phyloP scores from a whole-genome alignment of 495 filamentous ascomycete genomes.

The Podospora tetraspora region DNA sequence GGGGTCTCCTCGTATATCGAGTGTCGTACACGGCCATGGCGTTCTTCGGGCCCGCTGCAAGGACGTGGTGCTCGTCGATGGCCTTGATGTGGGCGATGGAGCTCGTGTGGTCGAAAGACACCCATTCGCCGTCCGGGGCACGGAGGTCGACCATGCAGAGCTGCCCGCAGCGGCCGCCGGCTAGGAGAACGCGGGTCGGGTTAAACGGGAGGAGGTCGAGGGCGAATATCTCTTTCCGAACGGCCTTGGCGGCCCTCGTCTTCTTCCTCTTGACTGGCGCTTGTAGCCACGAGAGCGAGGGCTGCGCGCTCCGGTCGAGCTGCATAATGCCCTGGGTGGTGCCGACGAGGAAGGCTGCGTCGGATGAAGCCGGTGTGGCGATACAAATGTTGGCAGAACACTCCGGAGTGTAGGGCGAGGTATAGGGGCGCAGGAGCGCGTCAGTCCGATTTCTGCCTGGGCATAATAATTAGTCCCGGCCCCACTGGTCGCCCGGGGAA shows the following conservation, averaged over 20 bases:
- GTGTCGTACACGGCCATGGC: constrained; percentile 39
- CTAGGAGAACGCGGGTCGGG: constrained; percentile 26
- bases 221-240: constrained; percentile 19
- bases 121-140: constrained; percentile 17
- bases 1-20: constrained; percentile 19
- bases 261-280: background rate
- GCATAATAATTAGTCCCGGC: background rate
- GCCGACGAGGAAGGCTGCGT: background rate
- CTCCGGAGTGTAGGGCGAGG: background rate
- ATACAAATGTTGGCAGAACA: background rate
- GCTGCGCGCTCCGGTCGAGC: background rate
- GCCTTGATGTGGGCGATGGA: constrained; percentile 32
- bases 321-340: background rate
- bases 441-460: background rate
- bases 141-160: constrained; percentile 34
- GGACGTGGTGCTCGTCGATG: constrained; percentile 29
- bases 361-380: background rate
- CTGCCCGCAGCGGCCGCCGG: constrained; percentile 33
- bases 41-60: constrained; percentile 34
- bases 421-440: too few relatives aligned
- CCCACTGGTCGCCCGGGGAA: background rate
- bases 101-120: constrained; percentile 20
- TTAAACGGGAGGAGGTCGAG: constrained; percentile 28
- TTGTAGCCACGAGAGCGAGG: background rate
- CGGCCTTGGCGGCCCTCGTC: background rate